These are phyloP conservation scores for Colletotrichum sp. DNA, from an alignment of 2,329 filamentous ascomycete genomes.

Conservation along the genomic window DNA sequence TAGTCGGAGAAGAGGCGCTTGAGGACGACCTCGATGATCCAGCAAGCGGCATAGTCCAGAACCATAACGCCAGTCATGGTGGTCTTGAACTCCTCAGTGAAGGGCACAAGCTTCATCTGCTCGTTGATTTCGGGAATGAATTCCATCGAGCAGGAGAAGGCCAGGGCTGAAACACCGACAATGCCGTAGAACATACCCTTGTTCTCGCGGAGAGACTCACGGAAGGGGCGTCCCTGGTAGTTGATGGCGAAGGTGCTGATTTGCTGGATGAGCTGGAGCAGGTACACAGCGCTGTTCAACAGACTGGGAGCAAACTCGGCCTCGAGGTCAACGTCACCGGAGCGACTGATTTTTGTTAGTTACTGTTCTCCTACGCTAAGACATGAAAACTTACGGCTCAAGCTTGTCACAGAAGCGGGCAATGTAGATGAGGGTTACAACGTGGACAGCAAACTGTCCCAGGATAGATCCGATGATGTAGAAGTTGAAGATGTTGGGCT, in stretches of 20 bases:
- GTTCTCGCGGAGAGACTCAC: conserved; percentile 94
- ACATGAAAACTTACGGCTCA: conserved; percentile 72
- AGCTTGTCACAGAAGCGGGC: conserved; percentile 85
- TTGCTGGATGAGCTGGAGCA: conserved; percentile 97
- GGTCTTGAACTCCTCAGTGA: conserved; percentile 85
- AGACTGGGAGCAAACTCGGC: conserved; percentile 93
- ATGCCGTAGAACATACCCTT: conserved; percentile 98
- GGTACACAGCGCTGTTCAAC: conserved; percentile 95
- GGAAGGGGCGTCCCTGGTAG: conserved; percentile 98
- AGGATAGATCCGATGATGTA: conserved; percentile 99
- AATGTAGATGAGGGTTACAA: conserved; percentile 92
- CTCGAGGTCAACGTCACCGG: conserved; percentile 80
- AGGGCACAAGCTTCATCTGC: conserved; percentile 90
- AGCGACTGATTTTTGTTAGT: conserved; percentile 46
- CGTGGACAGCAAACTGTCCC: conserved; percentile 96
- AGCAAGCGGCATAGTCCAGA: conserved; percentile 87
- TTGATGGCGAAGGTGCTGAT: conserved; percentile 99
- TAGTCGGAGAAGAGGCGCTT: conserved; percentile 91
- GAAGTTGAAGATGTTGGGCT: conserved; percentile 98
- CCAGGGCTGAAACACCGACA: conserved; percentile 84
- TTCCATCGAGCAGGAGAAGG: conserved; percentile 94
- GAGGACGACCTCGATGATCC: conserved; percentile 82
- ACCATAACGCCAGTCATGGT: conserved; percentile 87
- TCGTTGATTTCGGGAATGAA: conserved; percentile 95
- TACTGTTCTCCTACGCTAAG: background rate